These are phyloP conservation scores for Trypanosoma lewisi DNA, from an alignment of 208 protist genomes.

Conservation along the genomic window DNA sequence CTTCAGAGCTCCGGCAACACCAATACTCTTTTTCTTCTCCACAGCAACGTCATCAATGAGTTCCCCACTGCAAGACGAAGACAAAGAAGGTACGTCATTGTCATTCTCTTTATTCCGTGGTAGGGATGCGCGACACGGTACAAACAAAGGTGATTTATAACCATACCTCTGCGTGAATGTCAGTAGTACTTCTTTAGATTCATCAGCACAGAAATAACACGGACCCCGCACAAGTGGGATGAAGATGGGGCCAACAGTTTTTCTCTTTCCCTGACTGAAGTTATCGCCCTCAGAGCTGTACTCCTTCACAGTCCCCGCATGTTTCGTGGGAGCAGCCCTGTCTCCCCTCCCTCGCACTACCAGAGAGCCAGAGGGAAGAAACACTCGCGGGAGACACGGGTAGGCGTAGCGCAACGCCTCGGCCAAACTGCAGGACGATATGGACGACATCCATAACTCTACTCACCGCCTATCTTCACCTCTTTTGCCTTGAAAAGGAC, in stretches of 20 bases:
- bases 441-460: neutral
- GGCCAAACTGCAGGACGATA: conserved; percentile 13
- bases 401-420: conserved; percentile 12
- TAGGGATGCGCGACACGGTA: neutral
- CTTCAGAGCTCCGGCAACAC: neutral
- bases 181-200: neutral
- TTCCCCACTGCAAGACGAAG: neutral
- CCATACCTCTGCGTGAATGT: conserved; percentile 2
- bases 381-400: conserved; percentile 7
- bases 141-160: neutral
- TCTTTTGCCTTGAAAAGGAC: neutral
- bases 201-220: neutral
- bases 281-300: too few species aligned
- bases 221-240: neutral
- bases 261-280: too few species aligned
- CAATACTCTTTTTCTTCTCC: neutral
- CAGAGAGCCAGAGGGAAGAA: neutral
- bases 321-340: too few species aligned
- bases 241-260: neutral
- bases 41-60: neutral
- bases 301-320: too few species aligned
- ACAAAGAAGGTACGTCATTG: neutral
- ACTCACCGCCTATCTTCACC: neutral
- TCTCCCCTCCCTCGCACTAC: neutral
- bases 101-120: neutral